Conservation (phyloP, 2,329 filamentous ascomycete species). For the Emericellopsis atlantica region DNA sequence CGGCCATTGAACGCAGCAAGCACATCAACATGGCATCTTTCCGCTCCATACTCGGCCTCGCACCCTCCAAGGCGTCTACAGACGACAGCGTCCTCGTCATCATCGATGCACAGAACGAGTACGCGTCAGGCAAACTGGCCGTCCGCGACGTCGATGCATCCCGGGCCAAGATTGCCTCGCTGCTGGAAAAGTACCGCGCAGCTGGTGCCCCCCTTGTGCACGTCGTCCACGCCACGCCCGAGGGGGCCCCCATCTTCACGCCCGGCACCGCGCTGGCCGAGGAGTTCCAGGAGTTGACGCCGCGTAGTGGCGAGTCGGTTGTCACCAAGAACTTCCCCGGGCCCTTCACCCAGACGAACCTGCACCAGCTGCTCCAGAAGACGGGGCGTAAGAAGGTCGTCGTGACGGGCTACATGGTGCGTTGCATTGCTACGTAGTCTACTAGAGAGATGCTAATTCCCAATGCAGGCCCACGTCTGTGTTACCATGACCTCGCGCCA, state of each 20-base stretch:
- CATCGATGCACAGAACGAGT: slow-evolving; percentile 62
- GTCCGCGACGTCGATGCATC: slow-evolving; percentile 8
- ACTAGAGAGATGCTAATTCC: neutral
- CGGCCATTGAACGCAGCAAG: too few relatives aligned
- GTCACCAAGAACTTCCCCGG: slow-evolving; percentile 46
- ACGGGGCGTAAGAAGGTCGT: slow-evolving; percentile 47
- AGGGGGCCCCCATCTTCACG: slow-evolving; percentile 54
- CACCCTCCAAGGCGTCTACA: neutral
- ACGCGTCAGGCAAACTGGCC: slow-evolving; percentile 42
- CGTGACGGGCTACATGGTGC: slow-evolving; percentile 44
- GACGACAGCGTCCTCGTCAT: slow-evolving; percentile 50
- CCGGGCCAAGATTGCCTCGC: neutral
- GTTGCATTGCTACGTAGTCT: slow-evolving; percentile 5
- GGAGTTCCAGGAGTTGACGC: slow-evolving; percentile 46
- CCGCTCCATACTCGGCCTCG: slow-evolving; percentile 1
- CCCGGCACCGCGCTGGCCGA: slow-evolving; percentile 44
- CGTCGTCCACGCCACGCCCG: slow-evolving; percentile 44
- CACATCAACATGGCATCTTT: too few relatives aligned
- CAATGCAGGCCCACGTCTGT: slow-evolving; percentile 45
- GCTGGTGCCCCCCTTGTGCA: neutral
- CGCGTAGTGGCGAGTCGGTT: slow-evolving; percentile 40
- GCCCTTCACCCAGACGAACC: slow-evolving; percentile 46
- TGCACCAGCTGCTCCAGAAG: slow-evolving; percentile 36
- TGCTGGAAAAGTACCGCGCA: neutral
- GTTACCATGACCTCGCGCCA: slow-evolving; percentile 51